Conservation (phyloP, 768 basidiomycete genomes). For the Tephrocybe sp. region DNA sequence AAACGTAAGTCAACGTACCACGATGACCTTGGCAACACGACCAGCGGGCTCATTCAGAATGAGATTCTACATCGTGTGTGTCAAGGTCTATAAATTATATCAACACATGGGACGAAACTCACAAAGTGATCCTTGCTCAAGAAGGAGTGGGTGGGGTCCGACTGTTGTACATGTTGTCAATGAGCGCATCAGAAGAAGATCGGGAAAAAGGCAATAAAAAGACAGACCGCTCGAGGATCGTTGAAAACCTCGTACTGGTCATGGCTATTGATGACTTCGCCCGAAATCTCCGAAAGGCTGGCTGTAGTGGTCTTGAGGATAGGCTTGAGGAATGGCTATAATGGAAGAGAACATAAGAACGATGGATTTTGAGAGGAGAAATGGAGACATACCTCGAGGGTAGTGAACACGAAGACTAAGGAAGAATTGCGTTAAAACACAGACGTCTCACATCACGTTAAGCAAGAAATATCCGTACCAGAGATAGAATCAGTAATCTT, state of each 20-base stretch:
- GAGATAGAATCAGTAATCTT: constrained; percentile 75
- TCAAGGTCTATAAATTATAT: neutral
- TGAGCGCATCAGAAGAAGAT: no score
- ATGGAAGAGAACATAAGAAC: neutral
- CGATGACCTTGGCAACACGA: constrained; percentile 62
- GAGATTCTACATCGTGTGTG: constrained; percentile 48
- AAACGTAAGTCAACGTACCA: constrained; percentile 39
- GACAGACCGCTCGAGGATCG: constrained; percentile 67
- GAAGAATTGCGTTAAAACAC: neutral
- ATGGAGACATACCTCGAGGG: constrained; percentile 45
- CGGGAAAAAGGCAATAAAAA: constrained; percentile 1
- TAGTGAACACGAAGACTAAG: neutral
- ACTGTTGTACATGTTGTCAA: constrained; percentile 34
- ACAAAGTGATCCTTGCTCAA: constrained; percentile 89
- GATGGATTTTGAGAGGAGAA: neutral
- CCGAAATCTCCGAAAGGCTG: constrained; percentile 60
- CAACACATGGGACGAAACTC: constrained; percentile 23
- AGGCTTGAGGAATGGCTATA: constrained; percentile 76
- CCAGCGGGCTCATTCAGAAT: constrained; percentile 85
- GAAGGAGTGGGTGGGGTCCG: constrained; percentile 87
- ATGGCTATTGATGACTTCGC: constrained; percentile 73
- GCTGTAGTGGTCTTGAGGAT: constrained; percentile 67
- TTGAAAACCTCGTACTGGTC: constrained; percentile 91
- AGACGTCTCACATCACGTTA: no score
- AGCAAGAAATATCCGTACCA: constrained; percentile 33